phyloP scores from a whole-genome alignment of 177 flowering plant species.

The Tripterygium wilfordii region DNA sequence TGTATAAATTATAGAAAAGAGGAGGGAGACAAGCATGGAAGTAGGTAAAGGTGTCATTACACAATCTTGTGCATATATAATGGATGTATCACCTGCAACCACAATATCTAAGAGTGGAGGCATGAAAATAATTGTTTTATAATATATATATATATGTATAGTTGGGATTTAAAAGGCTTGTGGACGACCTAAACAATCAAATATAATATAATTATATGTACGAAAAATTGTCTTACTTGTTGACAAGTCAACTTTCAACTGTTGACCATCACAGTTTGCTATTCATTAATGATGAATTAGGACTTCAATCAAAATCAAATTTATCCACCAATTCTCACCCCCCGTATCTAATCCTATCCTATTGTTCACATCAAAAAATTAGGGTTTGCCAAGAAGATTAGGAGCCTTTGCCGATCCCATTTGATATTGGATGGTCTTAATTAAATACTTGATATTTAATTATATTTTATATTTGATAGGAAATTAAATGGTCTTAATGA shows the following conservation, averaged over 20 bases:
- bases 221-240: conserved; percentile 6
- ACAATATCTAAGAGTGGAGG: conserved; percentile 13
- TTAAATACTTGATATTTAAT: too few species aligned
- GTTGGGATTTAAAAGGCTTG: not conserved
- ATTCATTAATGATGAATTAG: not conserved
- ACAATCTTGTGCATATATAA: conserved; percentile 7
- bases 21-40: conserved; percentile 12
- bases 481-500: too few species aligned
- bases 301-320: too few species aligned
- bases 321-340: too few species aligned
- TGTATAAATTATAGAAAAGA: not conserved
- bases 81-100: conserved; percentile 18
- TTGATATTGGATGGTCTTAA: too few species aligned
- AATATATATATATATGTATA: too few species aligned
- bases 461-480: too few species aligned
- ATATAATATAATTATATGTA: conserved; percentile 3
- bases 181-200: conserved; percentile 7
- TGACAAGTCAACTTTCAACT: not conserved
- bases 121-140: too few species aligned
- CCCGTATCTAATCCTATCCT: too few species aligned
- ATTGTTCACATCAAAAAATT: too few species aligned
- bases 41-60: conserved; percentile 19
- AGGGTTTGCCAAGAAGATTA: too few species aligned
- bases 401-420: too few species aligned
- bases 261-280: not conserved